These are phyloP conservation scores for Phyllosticta paracitricarpa DNA, from an alignment of 2,329 filamentous ascomycete genomes.

Conservation along the genomic window DNA sequence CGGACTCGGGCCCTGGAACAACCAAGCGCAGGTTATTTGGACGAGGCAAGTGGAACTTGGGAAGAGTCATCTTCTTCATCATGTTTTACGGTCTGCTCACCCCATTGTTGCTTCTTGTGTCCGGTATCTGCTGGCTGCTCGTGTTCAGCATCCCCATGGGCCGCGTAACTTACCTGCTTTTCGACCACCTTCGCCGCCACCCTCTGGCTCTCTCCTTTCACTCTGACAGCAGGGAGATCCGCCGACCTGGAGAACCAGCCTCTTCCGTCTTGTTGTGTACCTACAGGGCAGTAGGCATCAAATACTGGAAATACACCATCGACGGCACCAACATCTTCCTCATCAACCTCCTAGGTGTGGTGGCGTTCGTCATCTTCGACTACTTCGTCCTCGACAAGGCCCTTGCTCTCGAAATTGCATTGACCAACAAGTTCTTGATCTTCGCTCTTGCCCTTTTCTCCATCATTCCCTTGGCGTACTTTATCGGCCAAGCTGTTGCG, in stretches of 20 bases:
- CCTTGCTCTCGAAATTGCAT: constrained; percentile 57
- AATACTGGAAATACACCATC: constrained; percentile 99
- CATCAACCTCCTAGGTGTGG: constrained; percentile 89
- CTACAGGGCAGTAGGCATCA: constrained; percentile 84
- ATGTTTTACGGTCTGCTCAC: constrained; percentile 93
- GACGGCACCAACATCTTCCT: constrained; percentile 99
- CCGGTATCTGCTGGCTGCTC: constrained; percentile 84
- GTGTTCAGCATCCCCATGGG: constrained; percentile 99
- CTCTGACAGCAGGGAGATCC: constrained; percentile 67
- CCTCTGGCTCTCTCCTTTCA: constrained; percentile 90
- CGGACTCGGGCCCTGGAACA: constrained; percentile 22
- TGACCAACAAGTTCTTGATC: constrained; percentile 77
- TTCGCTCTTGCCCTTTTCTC: constrained; percentile 79
- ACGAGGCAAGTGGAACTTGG: constrained; percentile 89
- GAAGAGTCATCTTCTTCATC: constrained; percentile 87
- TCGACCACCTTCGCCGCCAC: constrained; percentile 85
- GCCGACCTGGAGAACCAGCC: constrained; percentile 59
- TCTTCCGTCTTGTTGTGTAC: constrained; percentile 90
- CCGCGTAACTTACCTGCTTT: constrained; percentile 79
- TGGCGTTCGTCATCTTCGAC: constrained; percentile 91
- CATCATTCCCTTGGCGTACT: constrained; percentile 94
- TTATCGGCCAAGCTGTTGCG: constrained; percentile 95
- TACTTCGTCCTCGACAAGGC: constrained; percentile 67
- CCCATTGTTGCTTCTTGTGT: constrained; percentile 76
- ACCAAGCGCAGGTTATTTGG: constrained; percentile 73